Base-by-base conservation (phyloP, 2,329 filamentous ascomycete species). In the Trichophyton schoenleinii region DNA sequence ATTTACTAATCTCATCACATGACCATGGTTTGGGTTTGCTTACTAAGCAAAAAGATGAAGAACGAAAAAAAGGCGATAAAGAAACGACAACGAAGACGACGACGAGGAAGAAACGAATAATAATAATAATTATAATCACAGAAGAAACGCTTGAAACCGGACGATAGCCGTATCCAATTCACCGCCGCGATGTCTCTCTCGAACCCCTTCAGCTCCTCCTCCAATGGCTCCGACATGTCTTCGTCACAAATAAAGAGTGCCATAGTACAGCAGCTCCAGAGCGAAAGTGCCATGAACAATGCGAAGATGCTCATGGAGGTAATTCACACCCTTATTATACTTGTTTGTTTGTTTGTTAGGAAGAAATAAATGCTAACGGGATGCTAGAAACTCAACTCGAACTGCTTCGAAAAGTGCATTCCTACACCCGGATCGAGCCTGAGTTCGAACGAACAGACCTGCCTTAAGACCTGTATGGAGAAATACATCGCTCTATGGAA, bases 401-500 rank as follows among this genome's bases (percentile, higher is more conserved):
- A 87, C 75, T 92, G 88, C 79, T 92, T 90, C 77, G 83, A 88
- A 55, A 85, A 84, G 72, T 92, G 88, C 74, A 77, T 91, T 15
- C 80, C 87, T 58, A 31, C 13, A 6, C 86, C 88, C 60, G 85
- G 87, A 62, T 73, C 79, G 58, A 84, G 83, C 60, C 76, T 91
- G 61, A 86, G 85, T 58, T 82, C 80, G 74, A 75, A 81, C 74
- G 88, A 92, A 73, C 79, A 84, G 70, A 79, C 81, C 22, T 92
- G 88, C 77, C 80, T 88, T 70, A 88, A 82, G 20, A 79, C 81
- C 63, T 92, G 88, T 78, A 88, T 91, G 83, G 87, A 91, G 69
- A 91, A 91, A 75, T 92, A 91, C 79, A 89, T 91, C 80, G 77
- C 80, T 36, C 82, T 87, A 9, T 92, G 88, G 88, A 91, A 91